Conservation (phyloP, 352 stramenopile species). For the Peronospora destructor region DNA sequence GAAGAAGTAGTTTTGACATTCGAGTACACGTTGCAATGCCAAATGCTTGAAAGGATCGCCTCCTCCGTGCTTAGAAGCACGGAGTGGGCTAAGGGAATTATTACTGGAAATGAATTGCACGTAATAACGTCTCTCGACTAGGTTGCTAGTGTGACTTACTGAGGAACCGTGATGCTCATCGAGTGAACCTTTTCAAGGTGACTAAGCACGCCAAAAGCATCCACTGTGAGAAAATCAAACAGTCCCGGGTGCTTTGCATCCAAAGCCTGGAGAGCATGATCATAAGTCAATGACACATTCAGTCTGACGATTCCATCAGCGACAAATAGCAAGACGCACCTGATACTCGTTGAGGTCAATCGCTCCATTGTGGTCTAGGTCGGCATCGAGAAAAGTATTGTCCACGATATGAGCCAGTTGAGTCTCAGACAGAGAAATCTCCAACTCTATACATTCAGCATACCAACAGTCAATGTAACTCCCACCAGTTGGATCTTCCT, state of each 20-base stretch:
- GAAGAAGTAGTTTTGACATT: conserved; percentile 30
- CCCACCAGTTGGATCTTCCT: neutral
- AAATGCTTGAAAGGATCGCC: conserved; percentile 8
- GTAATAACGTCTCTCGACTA: neutral
- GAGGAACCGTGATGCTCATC: conserved; percentile 45
- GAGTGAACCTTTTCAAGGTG: conserved; percentile 82
- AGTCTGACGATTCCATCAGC: neutral
- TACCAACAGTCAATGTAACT: neutral
- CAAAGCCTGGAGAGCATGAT: conserved; percentile 36
- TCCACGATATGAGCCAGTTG: conserved; percentile 76
- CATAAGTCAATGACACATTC: neutral
- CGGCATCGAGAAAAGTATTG: conserved; percentile 78
- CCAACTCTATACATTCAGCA: conserved; percentile 40
- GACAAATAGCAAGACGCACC: conserved; percentile 20
- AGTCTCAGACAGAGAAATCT: conserved; percentile 69
- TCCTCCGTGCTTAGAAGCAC: no score
- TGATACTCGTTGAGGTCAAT: conserved; percentile 81
- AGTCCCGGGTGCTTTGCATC: conserved; percentile 78
- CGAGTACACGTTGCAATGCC: conserved; percentile 12
- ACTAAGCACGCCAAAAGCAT: conserved; percentile 74
- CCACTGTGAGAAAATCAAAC: conserved; percentile 83
- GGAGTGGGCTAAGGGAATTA: no score
- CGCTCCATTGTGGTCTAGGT: conserved; percentile 66
- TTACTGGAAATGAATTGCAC: conserved; percentile 15
- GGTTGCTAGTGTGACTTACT: conserved; percentile 25